Conservation (phyloP, 2,329 filamentous ascomycete genomes). For the Trichoderma koningii region DNA sequence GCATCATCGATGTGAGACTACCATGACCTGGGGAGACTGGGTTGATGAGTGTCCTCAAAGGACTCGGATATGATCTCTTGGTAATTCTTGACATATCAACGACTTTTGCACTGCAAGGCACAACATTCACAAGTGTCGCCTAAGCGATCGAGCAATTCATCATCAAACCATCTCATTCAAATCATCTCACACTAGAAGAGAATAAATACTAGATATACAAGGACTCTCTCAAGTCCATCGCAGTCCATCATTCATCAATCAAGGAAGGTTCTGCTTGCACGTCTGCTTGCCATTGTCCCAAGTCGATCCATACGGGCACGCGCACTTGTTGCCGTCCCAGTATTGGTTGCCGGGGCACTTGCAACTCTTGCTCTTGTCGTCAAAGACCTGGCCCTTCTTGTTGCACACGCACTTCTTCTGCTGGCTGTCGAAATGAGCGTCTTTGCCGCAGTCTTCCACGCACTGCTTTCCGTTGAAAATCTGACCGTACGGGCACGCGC, state of each 20-base stretch:
- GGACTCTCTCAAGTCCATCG: not conserved
- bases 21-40: too few species aligned
- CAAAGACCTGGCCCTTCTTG: slow-evolving; percentile 24
- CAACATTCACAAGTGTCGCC: too few species aligned
- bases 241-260: not conserved
- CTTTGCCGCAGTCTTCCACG: slow-evolving; percentile 27
- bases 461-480: slow-evolving; percentile 20
- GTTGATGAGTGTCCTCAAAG: too few species aligned
- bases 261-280: slow-evolving; percentile 10
- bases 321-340: slow-evolving; percentile 18
- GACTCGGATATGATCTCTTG: too few species aligned
- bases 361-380: slow-evolving; percentile 23
- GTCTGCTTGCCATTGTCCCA: slow-evolving; percentile 24
- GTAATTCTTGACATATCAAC: too few species aligned
- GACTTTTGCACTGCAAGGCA: too few species aligned
- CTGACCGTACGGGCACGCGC: not conserved
- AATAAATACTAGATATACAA: not conserved
- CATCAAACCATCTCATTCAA: too few species aligned
- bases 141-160: too few species aligned
- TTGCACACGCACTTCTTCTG: slow-evolving; percentile 27
- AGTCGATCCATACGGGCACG: slow-evolving; percentile 22
- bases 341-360: slow-evolving; percentile 23
- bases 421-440: slow-evolving; percentile 11
- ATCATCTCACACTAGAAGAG: too few species aligned
- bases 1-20: too few species aligned